Conservation (phyloP, 805 yeast species). For the Monosporozyma yasuniensis region DNA sequence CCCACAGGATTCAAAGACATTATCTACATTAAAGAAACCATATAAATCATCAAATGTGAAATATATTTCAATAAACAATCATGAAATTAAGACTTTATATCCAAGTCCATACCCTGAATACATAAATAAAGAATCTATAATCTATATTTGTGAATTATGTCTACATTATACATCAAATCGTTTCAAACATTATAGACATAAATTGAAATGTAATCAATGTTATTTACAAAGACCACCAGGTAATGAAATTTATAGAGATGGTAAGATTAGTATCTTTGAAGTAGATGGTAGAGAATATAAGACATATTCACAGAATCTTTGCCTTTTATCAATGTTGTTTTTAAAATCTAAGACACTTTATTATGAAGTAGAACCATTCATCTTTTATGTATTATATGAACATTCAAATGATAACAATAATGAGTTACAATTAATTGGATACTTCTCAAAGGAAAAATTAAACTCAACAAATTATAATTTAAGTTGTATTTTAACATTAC, state of each 20-base stretch:
- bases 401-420: constrained; percentile 29
- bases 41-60: constrained; percentile 36
- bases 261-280: constrained; percentile 67
- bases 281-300: constrained; percentile 83
- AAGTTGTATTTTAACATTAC: constrained; percentile 84
- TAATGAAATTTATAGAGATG: constrained; percentile 74
- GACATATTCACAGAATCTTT: constrained; percentile 78
- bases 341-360: constrained; percentile 85
- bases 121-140: constrained; percentile 49
- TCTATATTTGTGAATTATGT: constrained; percentile 80
- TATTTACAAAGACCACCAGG: constrained; percentile 68
- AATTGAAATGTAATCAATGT: constrained; percentile 50
- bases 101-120: constrained; percentile 90
- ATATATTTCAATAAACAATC: constrained; percentile 60
- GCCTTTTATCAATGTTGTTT: constrained; percentile 81
- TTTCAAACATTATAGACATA: constrained; percentile 60
- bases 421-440: constrained; percentile 64
- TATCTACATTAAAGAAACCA: not conserved
- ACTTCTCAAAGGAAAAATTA: constrained; percentile 79
- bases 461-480: constrained; percentile 72
- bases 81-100: constrained; percentile 84
- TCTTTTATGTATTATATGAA: constrained; percentile 78
- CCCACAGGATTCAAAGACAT: constrained; percentile 12
- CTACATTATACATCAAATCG: constrained; percentile 69
- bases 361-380: constrained; percentile 92